Base-by-base conservation (phyloP, 2,329 filamentous ascomycete species). In the Cyclaneusma minus region DNA sequence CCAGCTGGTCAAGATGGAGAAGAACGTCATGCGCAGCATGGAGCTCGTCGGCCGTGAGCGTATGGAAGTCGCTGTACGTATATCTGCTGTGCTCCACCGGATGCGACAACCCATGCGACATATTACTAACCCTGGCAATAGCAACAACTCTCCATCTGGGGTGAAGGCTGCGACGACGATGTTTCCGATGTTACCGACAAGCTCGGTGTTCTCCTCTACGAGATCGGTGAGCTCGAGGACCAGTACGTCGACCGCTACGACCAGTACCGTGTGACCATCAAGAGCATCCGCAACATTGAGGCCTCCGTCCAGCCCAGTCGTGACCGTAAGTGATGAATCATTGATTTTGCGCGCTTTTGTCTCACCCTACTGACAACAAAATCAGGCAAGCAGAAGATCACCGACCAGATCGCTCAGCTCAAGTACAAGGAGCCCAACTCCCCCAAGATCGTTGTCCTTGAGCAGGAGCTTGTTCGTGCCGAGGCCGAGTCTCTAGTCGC, bases 371-470 rank as follows among this genome's bases (percentile, higher is more conserved):
- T 26, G 11, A 20, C 18, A 20, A 7, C 7, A 7, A 23, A 8
- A 13, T 13, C 40, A 91, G 82, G 83, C 55, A 98, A 98, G 64
- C 87, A 95, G 55, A 98, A 95, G 61, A 95, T 98, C 48, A 93
- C 83, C 44, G 89, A 98, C 51, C 83, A 95, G 51, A 98, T 98
- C 44, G 87, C 89, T 26, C 87, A 95, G 55, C 70, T 98, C 45
- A 98, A 98, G 58, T 98, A 95, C 72, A 98, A 98, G 64, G 89
- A 98, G 56, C 89, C 89, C 41, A 93, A 92, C 62, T 94, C 85
- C 18, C 85, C 87, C 37, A 89, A 84, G 60, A 94, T 98, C 42
- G 84, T 94, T 31, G 85, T 98, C 21, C 75, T 98, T 29, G 89
- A 98, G 59, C 89, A 98, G 56, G 89, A 98, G 56, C 80, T 98